Evolutionary conservation across 1,284 basidiomycete genomes (phyloP), one percentile per base, ranked within the genome.

Genomic region (Pterula multifida): DNA sequence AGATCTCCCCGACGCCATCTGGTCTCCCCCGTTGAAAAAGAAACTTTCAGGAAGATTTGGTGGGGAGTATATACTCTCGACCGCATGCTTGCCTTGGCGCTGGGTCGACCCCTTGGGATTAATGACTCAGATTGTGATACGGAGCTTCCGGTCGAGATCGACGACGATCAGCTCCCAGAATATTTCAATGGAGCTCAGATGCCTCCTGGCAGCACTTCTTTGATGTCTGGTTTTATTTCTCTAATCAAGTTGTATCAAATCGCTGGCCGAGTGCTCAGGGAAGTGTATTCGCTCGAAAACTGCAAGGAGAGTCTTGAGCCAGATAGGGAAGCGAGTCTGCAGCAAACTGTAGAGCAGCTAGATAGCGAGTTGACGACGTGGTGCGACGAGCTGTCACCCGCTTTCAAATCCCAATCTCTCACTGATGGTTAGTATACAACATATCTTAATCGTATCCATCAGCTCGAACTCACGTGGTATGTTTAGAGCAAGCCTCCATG

Each of bases 21-120:
- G 13, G 70, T 90, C 39, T 68, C 78, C 23, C 71, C 83, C 36
- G 76, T 86, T 42, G 87, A 92, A 63, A 91, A 90, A 66, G 89
- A 93, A 66, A 88, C 88, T 0, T 79, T 89, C 26, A 72, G 84
- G 49, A 88, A 91, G 65, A 83, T 90, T 46, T 93, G 90, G 88
- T 92, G 90, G 88, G 82, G 85, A 32, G 84, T 91, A 23, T 93
- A 93, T 60, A 81, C 81, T 15, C 70, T 93, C 24, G 90, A 93
- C 63, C 81, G 89, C 50, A 90, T 92, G 85, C 79, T 93, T 24
- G 90, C 90, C 19, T 76, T 92, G 50, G 83, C 89, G 12, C 72
- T 93, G 6, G 90, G 90, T 42, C 77, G 90, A 6, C 87, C 86
- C 3, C 71, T 90, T 49, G 87, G 85, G 23, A 71, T 86, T 55